Evolutionary conservation across 2,329 filamentous ascomycete species (phyloP).

Genomic region (Cryphonectria parasitica): DNA sequence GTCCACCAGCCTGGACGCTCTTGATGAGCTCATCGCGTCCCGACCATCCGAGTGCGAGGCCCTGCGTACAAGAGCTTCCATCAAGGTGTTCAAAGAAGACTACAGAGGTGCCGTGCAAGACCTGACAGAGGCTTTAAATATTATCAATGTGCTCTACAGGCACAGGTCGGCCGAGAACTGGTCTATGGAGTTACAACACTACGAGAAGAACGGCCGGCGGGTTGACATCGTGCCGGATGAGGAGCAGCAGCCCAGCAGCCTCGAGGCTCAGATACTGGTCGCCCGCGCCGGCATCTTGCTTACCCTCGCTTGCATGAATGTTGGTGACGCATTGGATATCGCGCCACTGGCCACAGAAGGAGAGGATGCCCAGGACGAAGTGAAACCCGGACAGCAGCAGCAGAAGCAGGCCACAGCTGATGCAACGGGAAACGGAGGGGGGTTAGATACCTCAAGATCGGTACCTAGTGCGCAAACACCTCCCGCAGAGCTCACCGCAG

Average conservation of each 20-base stretch:
- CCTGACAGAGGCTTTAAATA: constrained; percentile 66
- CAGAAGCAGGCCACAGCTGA: constrained; percentile 25
- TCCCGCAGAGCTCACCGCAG: constrained; percentile 42
- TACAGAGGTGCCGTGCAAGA: constrained; percentile 71
- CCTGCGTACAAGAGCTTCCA: constrained; percentile 73
- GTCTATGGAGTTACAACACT: constrained; percentile 54
- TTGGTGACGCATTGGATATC: constrained; percentile 51
- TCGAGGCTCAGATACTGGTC: constrained; percentile 76
- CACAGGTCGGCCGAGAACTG: constrained; percentile 51
- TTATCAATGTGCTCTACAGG: constrained; percentile 56
- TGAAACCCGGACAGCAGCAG: constrained; percentile 24
- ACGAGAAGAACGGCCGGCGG: constrained; percentile 34
- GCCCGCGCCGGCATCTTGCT: constrained; percentile 76
- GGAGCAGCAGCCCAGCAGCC: constrained; percentile 69
- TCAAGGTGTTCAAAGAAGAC: constrained; percentile 76
- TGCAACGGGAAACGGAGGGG: constrained; percentile 30
- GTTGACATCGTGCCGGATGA: constrained; percentile 45
- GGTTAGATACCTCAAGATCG: constrained; percentile 11
- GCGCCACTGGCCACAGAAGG: constrained; percentile 20
- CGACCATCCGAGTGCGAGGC: constrained; percentile 67
- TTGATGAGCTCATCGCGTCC: constrained; percentile 70
- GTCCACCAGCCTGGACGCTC: constrained; percentile 67
- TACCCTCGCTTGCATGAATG: constrained; percentile 68
- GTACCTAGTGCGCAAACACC: constrained; percentile 34
- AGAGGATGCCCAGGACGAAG: neutral